Percentiles rank a stretch among this genome's conserved stretches.
Evolutionary conservation across 768 basidiomycete genomes (phyloP).

Genomic region (Suillus variegatus): DNA sequence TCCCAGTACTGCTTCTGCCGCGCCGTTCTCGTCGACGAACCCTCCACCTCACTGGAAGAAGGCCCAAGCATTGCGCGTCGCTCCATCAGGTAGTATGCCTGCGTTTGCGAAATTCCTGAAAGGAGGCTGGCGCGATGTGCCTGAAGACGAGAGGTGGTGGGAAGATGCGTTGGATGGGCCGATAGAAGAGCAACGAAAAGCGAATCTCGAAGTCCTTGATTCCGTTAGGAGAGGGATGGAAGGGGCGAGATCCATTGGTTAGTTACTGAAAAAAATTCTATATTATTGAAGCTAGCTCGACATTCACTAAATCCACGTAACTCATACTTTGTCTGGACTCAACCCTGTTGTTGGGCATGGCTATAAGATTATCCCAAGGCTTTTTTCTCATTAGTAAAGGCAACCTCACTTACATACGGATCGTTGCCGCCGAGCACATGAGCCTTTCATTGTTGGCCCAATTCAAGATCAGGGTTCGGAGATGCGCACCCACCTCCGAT

Average conservation of each 20-base stretch:
- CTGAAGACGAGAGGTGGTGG: conserved; percentile 68
- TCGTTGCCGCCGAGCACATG: not conserved
- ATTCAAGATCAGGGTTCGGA: not conserved
- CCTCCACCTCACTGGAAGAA: conserved; percentile 31
- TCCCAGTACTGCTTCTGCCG: conserved; percentile 4
- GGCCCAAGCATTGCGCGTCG: conserved; percentile 23
- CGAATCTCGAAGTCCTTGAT: conserved; percentile 27
- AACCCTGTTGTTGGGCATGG: not conserved
- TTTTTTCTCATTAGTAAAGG: not conserved
- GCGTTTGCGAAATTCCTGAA: conserved; percentile 43
- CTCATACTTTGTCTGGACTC: not conserved
- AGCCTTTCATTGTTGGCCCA: not conserved
- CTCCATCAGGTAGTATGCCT: conserved; percentile 22
- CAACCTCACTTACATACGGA: not conserved
- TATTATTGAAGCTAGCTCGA: not conserved
- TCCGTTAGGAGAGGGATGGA: conserved; percentile 26
- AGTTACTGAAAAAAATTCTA: not conserved
- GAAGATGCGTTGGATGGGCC: conserved; percentile 54
- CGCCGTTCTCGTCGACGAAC: conserved; percentile 32
- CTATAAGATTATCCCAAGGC: not conserved
- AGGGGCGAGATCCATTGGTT: conserved; percentile 14
- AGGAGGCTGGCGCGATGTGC: conserved; percentile 64
- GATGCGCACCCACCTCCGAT: not conserved
- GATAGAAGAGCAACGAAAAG: conserved; percentile 40
- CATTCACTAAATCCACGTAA: conserved; percentile 24